A percentile compares a stretch with the other conserved stretches of the same genome.
These are phyloP conservation scores for Neospora caninum DNA, from an alignment of 169 alveolate genomes.

Conservation along the genomic window DNA sequence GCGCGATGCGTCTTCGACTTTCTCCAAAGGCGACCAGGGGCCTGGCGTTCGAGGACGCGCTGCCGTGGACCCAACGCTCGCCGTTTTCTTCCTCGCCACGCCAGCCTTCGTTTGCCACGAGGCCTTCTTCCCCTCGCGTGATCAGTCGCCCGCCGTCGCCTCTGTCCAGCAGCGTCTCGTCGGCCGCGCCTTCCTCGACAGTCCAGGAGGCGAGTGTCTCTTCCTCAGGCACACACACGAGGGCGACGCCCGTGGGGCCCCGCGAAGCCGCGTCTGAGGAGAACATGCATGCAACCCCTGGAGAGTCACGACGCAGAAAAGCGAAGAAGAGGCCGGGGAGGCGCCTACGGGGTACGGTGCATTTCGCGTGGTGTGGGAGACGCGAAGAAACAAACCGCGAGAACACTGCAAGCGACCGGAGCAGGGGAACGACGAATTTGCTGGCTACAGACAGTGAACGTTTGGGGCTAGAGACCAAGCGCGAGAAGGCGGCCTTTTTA, in stretches of 20 bases:
- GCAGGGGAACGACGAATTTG: too few species aligned
- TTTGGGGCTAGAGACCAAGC: too few species aligned
- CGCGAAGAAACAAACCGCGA: too few species aligned
- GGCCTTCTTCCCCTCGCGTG: neutral
- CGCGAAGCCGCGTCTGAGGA: neutral
- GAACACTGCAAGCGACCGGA: too few species aligned
- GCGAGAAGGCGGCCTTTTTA: too few species aligned
- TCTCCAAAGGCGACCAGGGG: neutral
- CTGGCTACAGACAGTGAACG: too few species aligned
- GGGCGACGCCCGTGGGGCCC: slow-evolving; percentile 3
- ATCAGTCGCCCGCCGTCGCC: slow-evolving; percentile 12
- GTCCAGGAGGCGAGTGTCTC: slow-evolving; percentile 13
- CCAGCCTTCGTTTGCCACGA: neutral
- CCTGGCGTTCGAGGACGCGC: neutral
- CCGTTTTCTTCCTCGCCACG: neutral
- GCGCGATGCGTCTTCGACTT: neutral
- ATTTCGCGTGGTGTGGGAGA: too few species aligned
- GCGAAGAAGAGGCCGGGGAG: neutral
- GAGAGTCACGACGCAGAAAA: neutral
- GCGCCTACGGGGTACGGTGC: too few species aligned
- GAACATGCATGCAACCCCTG: neutral
- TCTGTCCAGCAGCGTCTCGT: neutral
- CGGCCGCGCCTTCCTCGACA: neutral
- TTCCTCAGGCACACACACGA: slow-evolving; percentile 2
- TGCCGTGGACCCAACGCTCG: neutral